Evolutionary conservation across 345 rosid genomes (phyloP), one percentile per base, ranked within the genome.

Genomic region (Ceriops decandra): DNA sequence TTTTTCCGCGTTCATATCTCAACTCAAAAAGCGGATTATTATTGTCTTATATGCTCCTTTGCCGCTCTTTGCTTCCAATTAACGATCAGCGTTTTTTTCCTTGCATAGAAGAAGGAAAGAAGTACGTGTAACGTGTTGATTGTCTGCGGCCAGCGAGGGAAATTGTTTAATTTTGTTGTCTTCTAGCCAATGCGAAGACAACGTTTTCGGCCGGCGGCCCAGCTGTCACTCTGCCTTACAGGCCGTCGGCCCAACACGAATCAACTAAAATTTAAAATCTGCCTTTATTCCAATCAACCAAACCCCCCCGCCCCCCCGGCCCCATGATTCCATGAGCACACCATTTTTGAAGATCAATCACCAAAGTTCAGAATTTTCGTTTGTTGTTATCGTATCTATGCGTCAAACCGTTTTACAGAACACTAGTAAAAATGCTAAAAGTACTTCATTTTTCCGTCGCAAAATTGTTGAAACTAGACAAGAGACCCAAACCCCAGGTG

Each of bases 271-370:
- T 36, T 36, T 36, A 36, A 36, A 36, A 36, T 8, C 42, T 36
- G 42, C 42, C 9, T 36, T 36, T 2, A 1, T 33, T 33, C 26
- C 26, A 2, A 38, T 38, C 16, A 38, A 2, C 47, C 47, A 36
- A 16, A 36, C 2, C 19, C 20, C 21, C 70, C 24, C 20, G 19
- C 70, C 24, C 26, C 26, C 26, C 26, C 26, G 1, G 26, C 26
- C 26, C 26, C 26, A 27, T n/a, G 17, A 53, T 60, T 31, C 72
- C 71, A 75, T 73, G 60, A 67, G 75, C 57, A 22, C 38, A 46
- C 51, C 76, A 57, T 77, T 72, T 73, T 28, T 36, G 47, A 35
- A 59, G 79, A 74, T 62, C 84, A 80, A 76, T 82, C 82, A 76
- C 81, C 85, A 58, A 85, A 56, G 46, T 2, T 56, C 54, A 42